phyloP scores from a whole-genome alignment of 148 eudicot genomes.

The Limonium bicolor region DNA sequence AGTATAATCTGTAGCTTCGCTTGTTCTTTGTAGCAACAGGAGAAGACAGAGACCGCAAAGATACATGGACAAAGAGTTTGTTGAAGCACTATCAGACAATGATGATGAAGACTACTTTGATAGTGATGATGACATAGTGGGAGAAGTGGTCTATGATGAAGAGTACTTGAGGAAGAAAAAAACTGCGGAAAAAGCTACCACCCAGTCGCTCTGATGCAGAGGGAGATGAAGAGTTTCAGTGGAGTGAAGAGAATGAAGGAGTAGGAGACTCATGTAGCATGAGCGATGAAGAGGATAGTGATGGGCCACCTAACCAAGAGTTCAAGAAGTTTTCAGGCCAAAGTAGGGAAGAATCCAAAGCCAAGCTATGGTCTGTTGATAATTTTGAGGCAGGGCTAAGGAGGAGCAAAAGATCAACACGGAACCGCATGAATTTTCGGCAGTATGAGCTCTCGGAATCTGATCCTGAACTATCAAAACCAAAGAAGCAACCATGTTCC shows the following conservation, averaged over 20 bases:
- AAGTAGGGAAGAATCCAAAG: slow-evolving; percentile 35
- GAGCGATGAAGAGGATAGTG: slow-evolving; percentile 67
- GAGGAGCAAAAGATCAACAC: slow-evolving; percentile 74
- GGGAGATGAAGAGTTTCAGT: slow-evolving; percentile 80
- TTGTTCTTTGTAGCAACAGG: slow-evolving; percentile 30
- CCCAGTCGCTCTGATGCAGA: slow-evolving; percentile 85
- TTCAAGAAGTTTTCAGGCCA: slow-evolving; percentile 34
- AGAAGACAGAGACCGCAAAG: slow-evolving; percentile 73
- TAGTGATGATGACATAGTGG: slow-evolving; percentile 86
- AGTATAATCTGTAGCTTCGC: neutral
- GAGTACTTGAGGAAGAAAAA: slow-evolving; percentile 50
- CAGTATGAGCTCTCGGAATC: slow-evolving; percentile 67
- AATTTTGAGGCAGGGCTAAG: slow-evolving; percentile 50
- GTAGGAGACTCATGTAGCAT: slow-evolving; percentile 28
- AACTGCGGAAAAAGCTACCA: slow-evolving; percentile 39
- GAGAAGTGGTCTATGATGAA: slow-evolving; percentile 92
- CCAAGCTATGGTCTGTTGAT: slow-evolving; percentile 40
- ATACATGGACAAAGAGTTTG: slow-evolving; percentile 55
- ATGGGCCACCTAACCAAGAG: slow-evolving; percentile 31
- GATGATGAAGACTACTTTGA: slow-evolving; percentile 32
- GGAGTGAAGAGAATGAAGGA: slow-evolving; percentile 67
- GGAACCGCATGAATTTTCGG: slow-evolving; percentile 57
- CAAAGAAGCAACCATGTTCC: slow-evolving; percentile 25
- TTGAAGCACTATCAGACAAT: slow-evolving; percentile 52
- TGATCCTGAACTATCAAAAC: slow-evolving; percentile 39